Base-by-base conservation (phyloP, 257 asterid species). In the Nyctanthes arbortristis region DNA sequence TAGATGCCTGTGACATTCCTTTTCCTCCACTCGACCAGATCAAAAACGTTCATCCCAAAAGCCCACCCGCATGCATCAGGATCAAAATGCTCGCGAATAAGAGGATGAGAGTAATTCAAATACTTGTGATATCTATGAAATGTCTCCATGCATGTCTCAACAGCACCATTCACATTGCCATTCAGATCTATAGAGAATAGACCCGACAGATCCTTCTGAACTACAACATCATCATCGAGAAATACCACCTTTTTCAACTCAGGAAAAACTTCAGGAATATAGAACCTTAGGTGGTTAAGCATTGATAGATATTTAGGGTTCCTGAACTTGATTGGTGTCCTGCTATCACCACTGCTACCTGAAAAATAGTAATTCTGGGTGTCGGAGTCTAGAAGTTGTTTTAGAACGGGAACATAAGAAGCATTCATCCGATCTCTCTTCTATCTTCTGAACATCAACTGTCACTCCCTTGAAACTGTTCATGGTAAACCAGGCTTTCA, bases 51-150 rank as follows among this genome's bases (percentile, higher is more conserved):
- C 87, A 82, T 82, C 39, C 84, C 84, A 22, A 82, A 82, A 6
- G 87, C 87, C 87, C 87, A 82, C 27, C 87, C 87, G 70, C 87
- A 82, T n/a, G 84, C 87, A 76, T 82, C 84, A 31, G 84, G 84
- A 68, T 82, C 87, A 74, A 82, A 82, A 74, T 71, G 82, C 13
- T 67, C 43, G 25, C 77, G 82, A 16, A 82, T 79, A 14, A 79
- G 78, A 20, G 87, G 84, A 54, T 82, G 82, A 5, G 84, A 77
- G 45, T n/a, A 79, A 63, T 82, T 82, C 57, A 82, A 71, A 49
- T 82, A 79, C 77, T 79, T 82, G 67, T 79, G 82, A 75, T 79
- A 82, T 54, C 87, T 61, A 33, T 82, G 87, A 45, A 82, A 82
- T 40, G 79, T 79, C 72, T 82, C 84, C 82, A 77, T 77, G 71